phyloP scores from a whole-genome alignment of 1,139 yeast species.

The Zygotorulaspora mrakii region DNA sequence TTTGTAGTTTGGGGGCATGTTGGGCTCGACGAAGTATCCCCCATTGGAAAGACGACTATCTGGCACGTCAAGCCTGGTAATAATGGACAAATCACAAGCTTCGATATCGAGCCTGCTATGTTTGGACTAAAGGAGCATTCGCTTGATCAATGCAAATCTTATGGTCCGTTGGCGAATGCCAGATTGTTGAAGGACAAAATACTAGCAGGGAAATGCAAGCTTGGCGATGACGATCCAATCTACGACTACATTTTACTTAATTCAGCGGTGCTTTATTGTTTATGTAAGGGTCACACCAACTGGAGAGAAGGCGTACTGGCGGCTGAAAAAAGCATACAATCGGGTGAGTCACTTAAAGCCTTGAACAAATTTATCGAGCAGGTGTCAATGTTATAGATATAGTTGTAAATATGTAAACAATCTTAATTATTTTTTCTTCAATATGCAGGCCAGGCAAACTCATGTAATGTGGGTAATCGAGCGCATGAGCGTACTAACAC shows the following conservation, averaged over 20 bases:
- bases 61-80: constrained; percentile 65
- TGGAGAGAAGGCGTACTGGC: constrained; percentile 76
- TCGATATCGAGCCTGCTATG: constrained; percentile 57
- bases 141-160: constrained; percentile 65
- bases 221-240: constrained; percentile 57
- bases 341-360: constrained; percentile 63
- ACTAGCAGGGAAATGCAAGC: constrained; percentile 46
- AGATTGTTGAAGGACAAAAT: constrained; percentile 49
- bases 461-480: no score
- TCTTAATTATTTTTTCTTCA: no score
- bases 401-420: no score
- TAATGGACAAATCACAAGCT: constrained; percentile 38
- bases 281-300: constrained; percentile 60
- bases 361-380: constrained; percentile 54
- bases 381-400: constrained; percentile 30
- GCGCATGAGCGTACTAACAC: no score
- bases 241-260: constrained; percentile 85
- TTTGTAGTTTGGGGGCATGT: constrained; percentile 90
- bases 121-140: constrained; percentile 79
- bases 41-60: constrained; percentile 72
- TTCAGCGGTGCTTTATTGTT: constrained; percentile 79
- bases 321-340: constrained; percentile 63
- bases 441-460: no score
- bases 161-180: constrained; percentile 87
- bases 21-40: constrained; percentile 90